A percentile compares a stretch with the other conserved stretches of the same genome.
These are phyloP conservation scores for Camellia sinensis DNA, from an alignment of 148 eudicot species.

Conservation along the genomic window DNA sequence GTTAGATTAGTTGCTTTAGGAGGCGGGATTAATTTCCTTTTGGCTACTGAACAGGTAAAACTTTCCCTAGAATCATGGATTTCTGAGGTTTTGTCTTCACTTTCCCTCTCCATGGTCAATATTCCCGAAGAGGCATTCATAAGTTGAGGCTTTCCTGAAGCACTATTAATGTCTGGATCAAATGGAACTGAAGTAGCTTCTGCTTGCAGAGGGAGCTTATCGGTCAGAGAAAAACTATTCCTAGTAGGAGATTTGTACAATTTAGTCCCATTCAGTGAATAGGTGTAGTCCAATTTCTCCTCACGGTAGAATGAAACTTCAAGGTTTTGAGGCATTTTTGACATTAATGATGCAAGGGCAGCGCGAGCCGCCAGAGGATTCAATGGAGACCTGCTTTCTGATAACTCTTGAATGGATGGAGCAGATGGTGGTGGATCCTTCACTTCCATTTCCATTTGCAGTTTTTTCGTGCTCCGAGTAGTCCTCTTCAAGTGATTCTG, in stretches of 20 bases:
- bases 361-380: constrained; percentile 68
- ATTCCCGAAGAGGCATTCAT: constrained; percentile 8
- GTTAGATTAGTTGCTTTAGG: constrained; percentile 23
- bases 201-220: constrained; percentile 5
- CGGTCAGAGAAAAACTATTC: constrained; percentile 5
- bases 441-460: constrained; percentile 17
- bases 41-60: constrained; percentile 15
- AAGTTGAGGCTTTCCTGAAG: constrained; percentile 16
- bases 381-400: constrained; percentile 38
- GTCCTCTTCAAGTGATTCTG: constrained; percentile 30
- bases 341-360: constrained; percentile 50
- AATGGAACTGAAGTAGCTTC: constrained; percentile 19
- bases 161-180: constrained; percentile 8
- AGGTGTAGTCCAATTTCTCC: constrained; percentile 9
- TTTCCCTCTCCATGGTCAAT: background rate
- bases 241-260: constrained; percentile 2
- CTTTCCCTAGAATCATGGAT: constrained; percentile 14
- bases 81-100: constrained; percentile 14
- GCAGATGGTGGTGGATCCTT: constrained; percentile 16
- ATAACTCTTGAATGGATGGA: constrained; percentile 20
- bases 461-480: constrained; percentile 22
- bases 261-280: constrained; percentile 1
- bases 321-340: constrained; percentile 36
- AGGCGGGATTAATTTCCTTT: constrained; percentile 20
- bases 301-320: constrained; percentile 23